A percentile compares a stretch with the other conserved stretches of the same genome.
Evolutionary conservation across 2,329 filamentous ascomycete genomes (phyloP).

Genomic region (Biscogniauxia sp.): DNA sequence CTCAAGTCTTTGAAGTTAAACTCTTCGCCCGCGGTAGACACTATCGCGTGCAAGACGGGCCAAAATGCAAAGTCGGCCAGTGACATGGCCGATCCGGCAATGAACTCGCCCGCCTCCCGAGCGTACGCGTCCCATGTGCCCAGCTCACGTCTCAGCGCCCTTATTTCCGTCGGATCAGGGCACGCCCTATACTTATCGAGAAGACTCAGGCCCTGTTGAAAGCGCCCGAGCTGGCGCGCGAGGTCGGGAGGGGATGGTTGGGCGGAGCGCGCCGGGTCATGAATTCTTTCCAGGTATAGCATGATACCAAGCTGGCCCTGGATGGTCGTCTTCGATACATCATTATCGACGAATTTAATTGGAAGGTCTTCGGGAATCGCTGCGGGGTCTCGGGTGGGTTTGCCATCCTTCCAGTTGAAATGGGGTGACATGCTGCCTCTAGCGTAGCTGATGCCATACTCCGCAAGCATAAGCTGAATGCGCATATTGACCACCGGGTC

Average conservation of each 20-base stretch:
- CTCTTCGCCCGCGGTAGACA: slow-evolving; percentile 15
- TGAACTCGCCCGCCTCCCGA: slow-evolving; percentile 37
- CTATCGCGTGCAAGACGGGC: slow-evolving; percentile 51
- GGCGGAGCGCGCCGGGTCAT: slow-evolving; percentile 31
- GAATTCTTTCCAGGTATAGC: slow-evolving; percentile 58
- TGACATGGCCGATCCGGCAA: slow-evolving; percentile 42
- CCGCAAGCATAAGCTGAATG: slow-evolving; percentile 49
- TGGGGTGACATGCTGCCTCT: slow-evolving; percentile 35
- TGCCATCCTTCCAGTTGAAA: slow-evolving; percentile 27
- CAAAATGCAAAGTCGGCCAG: slow-evolving; percentile 57
- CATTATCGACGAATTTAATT: slow-evolving; percentile 56
- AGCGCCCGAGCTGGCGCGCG: slow-evolving; percentile 38
- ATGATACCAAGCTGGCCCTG: slow-evolving; percentile 53
- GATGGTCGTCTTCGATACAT: slow-evolving; percentile 44
- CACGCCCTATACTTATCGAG: slow-evolving; percentile 35
- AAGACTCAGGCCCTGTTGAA: slow-evolving; percentile 42
- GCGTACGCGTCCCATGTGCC: slow-evolving; percentile 41
- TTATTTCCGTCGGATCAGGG: slow-evolving; percentile 8
- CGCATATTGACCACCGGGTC: slow-evolving; percentile 49
- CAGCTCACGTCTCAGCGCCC: slow-evolving; percentile 34
- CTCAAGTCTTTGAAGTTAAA: slow-evolving; percentile 39
- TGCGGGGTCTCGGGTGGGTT: slow-evolving; percentile 9
- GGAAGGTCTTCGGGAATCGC: slow-evolving; percentile 24
- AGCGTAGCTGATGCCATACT: slow-evolving; percentile 45
- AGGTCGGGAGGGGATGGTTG: slow-evolving; percentile 30